Conservation (phyloP, 2,329 filamentous ascomycete species). For the Clonostachys rosea region DNA sequence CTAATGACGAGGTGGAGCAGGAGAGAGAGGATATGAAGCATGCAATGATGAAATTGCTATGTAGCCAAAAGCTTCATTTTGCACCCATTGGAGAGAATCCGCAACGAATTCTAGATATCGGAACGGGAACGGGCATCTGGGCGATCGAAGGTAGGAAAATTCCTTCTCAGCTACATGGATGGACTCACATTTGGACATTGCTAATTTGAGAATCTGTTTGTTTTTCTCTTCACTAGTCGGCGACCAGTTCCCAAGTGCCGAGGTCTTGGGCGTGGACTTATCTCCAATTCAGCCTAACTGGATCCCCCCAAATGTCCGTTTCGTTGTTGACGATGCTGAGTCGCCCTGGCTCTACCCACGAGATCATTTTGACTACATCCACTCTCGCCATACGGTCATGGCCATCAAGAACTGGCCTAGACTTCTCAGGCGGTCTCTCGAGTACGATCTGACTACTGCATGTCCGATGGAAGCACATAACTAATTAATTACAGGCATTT, state of each 20-base stretch:
- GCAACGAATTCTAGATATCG: slow-evolving; percentile 10
- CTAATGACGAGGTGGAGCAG: slow-evolving; percentile 18
- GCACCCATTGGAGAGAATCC: slow-evolving; percentile 21
- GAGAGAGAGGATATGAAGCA: slow-evolving; percentile 18
- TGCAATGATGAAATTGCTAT: slow-evolving; percentile 15
- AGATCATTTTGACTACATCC: slow-evolving; percentile 26
- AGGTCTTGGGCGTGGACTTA: slow-evolving; percentile 45
- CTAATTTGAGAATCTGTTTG: background rate
- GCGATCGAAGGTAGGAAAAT: background rate
- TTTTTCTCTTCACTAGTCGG: slow-evolving; percentile 45
- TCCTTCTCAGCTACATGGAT: slow-evolving; percentile 6
- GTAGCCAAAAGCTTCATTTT: slow-evolving; percentile 19
- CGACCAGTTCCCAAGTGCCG: slow-evolving; percentile 30
- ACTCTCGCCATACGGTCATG: slow-evolving; percentile 22
- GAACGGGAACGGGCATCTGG: background rate
- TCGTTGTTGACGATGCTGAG: slow-evolving; percentile 62
- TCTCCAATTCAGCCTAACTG: slow-evolving; percentile 54
- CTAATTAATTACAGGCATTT: slow-evolving; percentile 1
- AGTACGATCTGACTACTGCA: background rate
- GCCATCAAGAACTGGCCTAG: slow-evolving; percentile 13
- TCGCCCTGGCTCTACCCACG: slow-evolving; percentile 38
- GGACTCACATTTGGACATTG: slow-evolving; percentile 30
- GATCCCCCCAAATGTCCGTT: slow-evolving; percentile 58
- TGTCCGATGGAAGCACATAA: background rate
- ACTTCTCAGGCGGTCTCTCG: slow-evolving; percentile 1